Evolutionary conservation across 2,329 filamentous ascomycete genomes (phyloP), one percentile per base, ranked within the genome.

Genomic region (Trichoderma atrobrunneum): DNA sequence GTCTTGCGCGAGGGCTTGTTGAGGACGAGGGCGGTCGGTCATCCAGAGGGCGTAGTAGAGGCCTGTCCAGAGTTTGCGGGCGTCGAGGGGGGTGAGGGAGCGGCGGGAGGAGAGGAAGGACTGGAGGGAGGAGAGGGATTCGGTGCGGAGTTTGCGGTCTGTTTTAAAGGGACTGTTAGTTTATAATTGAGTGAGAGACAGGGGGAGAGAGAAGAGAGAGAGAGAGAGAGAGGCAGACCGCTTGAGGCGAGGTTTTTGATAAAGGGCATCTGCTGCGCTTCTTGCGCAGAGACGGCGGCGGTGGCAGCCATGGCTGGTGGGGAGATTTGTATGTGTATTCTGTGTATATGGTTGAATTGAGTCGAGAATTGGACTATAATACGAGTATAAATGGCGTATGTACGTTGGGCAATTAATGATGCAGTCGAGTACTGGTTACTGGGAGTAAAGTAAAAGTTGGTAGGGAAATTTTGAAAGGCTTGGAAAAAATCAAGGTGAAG

Each of bases 31-130:
- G 62, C 94, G 93, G 85, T 98, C 95, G 81, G 92, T 94, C 91
- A 97, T 96, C 92, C 94, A 98, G 78, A 96, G 89, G 78, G 91
- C 92, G 86, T 94, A 98, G 85, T 96, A 98, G 24, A 98, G 88
- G 6, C 94, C 95, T 80, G 97, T 97, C 94, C 94, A 97, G 75
- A 98, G 88, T 84, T 97, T 97, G 73, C 95, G 86, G 64, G 93
- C 85, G 75, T 97, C 94, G 75, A 92, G 81, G 54, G 88, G 84
- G 21, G 88, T 84, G 73, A 98, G 88, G 69, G 82, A 78, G 48
- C 84, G 80, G 54, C 88, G 87, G 73, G 88, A 86, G 74, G 89
- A 87, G 80, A 98, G 91, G 85, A 93, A 98, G 64, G 89, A 87
- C 75, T 90, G 89, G 32, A 98, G 90, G 62, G 92, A 93, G 68